These are phyloP conservation scores for Torulaspora indica DNA, from an alignment of 805 yeast species.

Conservation along the genomic window DNA sequence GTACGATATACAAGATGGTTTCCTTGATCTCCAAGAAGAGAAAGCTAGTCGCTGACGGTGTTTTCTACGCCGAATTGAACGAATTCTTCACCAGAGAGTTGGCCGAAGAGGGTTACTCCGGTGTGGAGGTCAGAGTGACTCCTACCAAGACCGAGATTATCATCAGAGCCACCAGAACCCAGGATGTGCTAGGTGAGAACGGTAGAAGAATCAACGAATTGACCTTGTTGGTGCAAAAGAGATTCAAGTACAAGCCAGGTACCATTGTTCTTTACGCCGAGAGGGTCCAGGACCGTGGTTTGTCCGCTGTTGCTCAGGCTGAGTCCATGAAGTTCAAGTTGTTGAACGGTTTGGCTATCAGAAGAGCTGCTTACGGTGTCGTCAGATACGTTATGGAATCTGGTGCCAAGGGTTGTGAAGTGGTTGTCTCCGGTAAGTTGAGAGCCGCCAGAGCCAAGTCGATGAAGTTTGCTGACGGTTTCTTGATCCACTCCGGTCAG, in stretches of 20 bases:
- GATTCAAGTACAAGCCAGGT: constrained; percentile 95
- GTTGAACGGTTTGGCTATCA: constrained; percentile 97
- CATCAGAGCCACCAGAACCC: constrained; percentile 98
- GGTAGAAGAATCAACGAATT: constrained; percentile 99
- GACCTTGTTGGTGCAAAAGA: constrained; percentile 95
- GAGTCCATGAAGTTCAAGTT: constrained; percentile 98
- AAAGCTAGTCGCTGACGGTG: constrained; percentile 99
- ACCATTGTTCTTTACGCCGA: constrained; percentile 94
- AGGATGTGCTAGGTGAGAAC: constrained; percentile 97
- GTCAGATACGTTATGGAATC: constrained; percentile 99
- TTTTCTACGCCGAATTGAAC: constrained; percentile 99
- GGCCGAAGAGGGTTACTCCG: constrained; percentile 99
- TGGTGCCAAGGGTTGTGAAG: constrained; percentile 99
- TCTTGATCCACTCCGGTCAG: constrained; percentile 99
- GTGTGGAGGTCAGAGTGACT: constrained; percentile 98
- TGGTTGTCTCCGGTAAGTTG: constrained; percentile 98
- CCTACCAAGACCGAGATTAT: constrained; percentile 97
- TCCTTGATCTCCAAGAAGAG: constrained; percentile 88
- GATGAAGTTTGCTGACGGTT: constrained; percentile 99
- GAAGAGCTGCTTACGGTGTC: constrained; percentile 99
- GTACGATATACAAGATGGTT: constrained; percentile 32
- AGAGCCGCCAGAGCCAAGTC: constrained; percentile 99
- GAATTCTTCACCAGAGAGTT: constrained; percentile 99
- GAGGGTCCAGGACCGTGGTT: constrained; percentile 99
- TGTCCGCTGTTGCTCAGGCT: constrained; percentile 99